A percentile compares a stretch with the other conserved stretches of the same genome.
phyloP scores from a whole-genome alignment of 345 rosid genomes.

The Geranium brycei region DNA sequence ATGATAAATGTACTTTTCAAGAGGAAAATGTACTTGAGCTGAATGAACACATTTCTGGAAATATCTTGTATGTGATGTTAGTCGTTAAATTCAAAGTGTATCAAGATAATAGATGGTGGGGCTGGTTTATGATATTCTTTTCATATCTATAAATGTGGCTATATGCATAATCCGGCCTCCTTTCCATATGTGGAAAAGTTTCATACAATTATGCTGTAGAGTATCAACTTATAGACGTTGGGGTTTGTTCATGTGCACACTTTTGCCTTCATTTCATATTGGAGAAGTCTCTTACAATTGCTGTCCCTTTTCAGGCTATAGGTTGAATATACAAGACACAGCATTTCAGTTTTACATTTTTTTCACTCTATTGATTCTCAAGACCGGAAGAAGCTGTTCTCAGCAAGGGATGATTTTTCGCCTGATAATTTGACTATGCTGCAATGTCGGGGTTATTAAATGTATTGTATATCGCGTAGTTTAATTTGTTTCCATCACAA shows the following conservation, averaged over 20 bases:
- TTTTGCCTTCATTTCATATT: background rate
- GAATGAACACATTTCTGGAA: background rate
- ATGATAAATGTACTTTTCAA: too few species aligned
- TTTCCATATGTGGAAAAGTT: too few species aligned
- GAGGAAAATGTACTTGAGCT: background rate
- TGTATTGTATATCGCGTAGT: slow-evolving; percentile 30
- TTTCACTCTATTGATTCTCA: slow-evolving; percentile 18
- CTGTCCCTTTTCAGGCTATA: slow-evolving; percentile 32
- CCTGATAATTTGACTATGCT: slow-evolving; percentile 35
- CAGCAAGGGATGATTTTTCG: slow-evolving; percentile 47
- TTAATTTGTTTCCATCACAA: background rate
- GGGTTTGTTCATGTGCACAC: background rate
- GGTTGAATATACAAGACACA: slow-evolving; percentile 12
- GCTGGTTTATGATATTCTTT: background rate
- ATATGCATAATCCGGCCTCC: too few species aligned
- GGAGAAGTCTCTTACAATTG: slow-evolving; percentile 14
- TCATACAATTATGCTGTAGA: background rate
- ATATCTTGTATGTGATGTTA: background rate
- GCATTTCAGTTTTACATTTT: slow-evolving; percentile 13
- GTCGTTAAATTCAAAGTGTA: background rate
- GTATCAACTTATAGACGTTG: background rate
- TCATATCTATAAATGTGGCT: too few species aligned
- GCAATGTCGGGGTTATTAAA: slow-evolving; percentile 91
- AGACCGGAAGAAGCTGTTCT: slow-evolving; percentile 28
- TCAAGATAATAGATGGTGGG: background rate